A percentile compares a stretch with the other conserved stretches of the same genome.
Conservation (phyloP, 1,139 yeast species). For the Meyerozyma carpophila region DNA sequence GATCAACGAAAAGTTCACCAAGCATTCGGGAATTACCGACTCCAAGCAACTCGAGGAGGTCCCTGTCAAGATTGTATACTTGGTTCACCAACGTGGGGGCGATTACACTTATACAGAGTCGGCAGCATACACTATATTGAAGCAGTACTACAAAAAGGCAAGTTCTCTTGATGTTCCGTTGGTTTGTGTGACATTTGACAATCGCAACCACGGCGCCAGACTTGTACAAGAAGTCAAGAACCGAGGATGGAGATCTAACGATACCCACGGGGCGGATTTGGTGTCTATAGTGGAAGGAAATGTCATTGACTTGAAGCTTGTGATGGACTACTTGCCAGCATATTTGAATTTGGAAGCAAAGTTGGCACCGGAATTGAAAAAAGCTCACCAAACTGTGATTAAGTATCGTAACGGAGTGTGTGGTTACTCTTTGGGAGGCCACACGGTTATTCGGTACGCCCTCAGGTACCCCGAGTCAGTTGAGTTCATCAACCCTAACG, state of each 20-base stretch:
- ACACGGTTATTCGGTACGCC: slow-evolving; percentile 47
- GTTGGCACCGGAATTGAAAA: slow-evolving; percentile 9
- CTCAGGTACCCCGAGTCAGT: slow-evolving; percentile 32
- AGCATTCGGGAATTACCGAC: slow-evolving; percentile 1
- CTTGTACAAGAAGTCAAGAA: slow-evolving; percentile 30
- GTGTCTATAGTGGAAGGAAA: slow-evolving; percentile 46
- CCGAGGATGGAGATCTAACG: slow-evolving; percentile 40
- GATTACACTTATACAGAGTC: slow-evolving; percentile 25
- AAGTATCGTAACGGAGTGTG: slow-evolving; percentile 32
- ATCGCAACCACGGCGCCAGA: slow-evolving; percentile 58
- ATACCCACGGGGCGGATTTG: slow-evolving; percentile 51
- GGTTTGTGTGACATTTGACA: slow-evolving; percentile 52
- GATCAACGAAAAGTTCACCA: slow-evolving; percentile 10
- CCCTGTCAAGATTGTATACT: slow-evolving; percentile 33
- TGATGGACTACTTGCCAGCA: slow-evolving; percentile 46
- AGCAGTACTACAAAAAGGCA: slow-evolving; percentile 19
- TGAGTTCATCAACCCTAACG: slow-evolving; percentile 38
- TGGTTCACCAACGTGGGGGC: slow-evolving; percentile 34
- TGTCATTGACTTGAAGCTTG: slow-evolving; percentile 41
- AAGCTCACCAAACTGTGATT: slow-evolving; percentile 16
- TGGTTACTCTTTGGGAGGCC: slow-evolving; percentile 63
- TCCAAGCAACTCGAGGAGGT: slow-evolving; percentile 13
- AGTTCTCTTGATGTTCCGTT: slow-evolving; percentile 20
- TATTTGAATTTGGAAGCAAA: slow-evolving; percentile 32
- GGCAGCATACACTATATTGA: slow-evolving; percentile 24